These are phyloP conservation scores for Carex pumila DNA, from an alignment of 176 grass and related monocot species.

Conservation along the genomic window DNA sequence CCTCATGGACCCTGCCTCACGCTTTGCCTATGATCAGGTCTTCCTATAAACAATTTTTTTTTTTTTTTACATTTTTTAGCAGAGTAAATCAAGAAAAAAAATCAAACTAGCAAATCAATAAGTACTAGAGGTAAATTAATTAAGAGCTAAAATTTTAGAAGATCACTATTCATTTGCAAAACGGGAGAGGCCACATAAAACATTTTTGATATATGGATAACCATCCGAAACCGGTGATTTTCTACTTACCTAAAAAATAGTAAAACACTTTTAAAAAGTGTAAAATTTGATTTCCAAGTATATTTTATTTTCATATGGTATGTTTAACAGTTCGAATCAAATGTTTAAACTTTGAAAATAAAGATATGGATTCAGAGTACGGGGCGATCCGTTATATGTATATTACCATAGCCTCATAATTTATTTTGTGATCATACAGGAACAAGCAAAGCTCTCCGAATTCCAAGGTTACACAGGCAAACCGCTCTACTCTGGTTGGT, in stretches of 20 bases:
- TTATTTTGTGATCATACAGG: slow-evolving; percentile 19
- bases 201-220: no score
- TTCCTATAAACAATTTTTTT: neutral
- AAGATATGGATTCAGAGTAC: no score
- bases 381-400: no score
- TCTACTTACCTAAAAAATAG: no score
- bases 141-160: neutral
- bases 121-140: neutral
- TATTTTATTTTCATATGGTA: no score
- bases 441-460: slow-evolving; percentile 69
- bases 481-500: slow-evolving; percentile 76
- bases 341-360: no score
- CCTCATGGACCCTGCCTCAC: slow-evolving; percentile 73
- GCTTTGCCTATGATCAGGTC: slow-evolving; percentile 62
- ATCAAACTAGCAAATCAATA: neutral
- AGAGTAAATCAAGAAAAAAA: neutral
- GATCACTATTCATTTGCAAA: neutral
- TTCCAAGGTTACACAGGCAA: slow-evolving; percentile 82
- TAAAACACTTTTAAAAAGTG: no score
- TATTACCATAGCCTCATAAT: neutral
- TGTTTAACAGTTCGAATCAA: no score
- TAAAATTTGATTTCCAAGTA: no score
- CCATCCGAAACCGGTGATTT: no score
- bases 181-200: no score
- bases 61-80: neutral